Evolutionary conservation across 2,329 filamentous ascomycete species (phyloP).

Genomic region (Aspergillus cejpii): DNA sequence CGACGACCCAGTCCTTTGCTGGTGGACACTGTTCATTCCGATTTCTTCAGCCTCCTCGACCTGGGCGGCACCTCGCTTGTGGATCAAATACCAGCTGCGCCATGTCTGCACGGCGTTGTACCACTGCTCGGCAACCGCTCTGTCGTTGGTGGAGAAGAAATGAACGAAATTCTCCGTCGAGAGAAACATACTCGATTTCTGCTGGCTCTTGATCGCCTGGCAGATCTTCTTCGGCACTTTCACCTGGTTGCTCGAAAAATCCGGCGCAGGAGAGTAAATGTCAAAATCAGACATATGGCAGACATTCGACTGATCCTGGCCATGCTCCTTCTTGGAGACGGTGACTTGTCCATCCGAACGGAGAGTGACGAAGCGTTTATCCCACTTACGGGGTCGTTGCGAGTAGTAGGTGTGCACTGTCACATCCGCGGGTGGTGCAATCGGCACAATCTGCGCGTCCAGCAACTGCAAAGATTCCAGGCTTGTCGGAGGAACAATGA

Average conservation of each 20-base stretch:
- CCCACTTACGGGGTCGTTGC: conserved; percentile 77
- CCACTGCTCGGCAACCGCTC: conserved; percentile 59
- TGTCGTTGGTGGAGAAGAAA: conserved; percentile 79
- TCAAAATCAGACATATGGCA: conserved; percentile 91
- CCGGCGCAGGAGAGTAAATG: conserved; percentile 69
- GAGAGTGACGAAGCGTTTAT: conserved; percentile 72
- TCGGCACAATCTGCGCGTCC: conserved; percentile 58
- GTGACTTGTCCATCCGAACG: conserved; percentile 64
- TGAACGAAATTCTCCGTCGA: conserved; percentile 82
- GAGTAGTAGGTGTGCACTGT: conserved; percentile 72
- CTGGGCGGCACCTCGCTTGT: conserved; percentile 57
- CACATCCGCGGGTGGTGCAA: conserved; percentile 57
- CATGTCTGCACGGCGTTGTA: conserved; percentile 67
- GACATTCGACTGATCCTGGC: conserved; percentile 63
- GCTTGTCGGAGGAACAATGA: conserved; percentile 59
- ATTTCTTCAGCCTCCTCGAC: conserved; percentile 24
- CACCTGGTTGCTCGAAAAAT: conserved; percentile 61
- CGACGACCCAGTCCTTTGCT: conserved; percentile 28
- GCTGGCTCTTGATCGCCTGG: conserved; percentile 85
- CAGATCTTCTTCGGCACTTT: conserved; percentile 80
- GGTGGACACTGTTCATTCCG: not conserved
- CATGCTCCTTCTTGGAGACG: conserved; percentile 63
- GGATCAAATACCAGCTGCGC: conserved; percentile 87
- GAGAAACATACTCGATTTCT: conserved; percentile 77
- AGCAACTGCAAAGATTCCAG: conserved; percentile 42